phyloP scores from a whole-genome alignment of 1,139 yeast species.

The Pneumocystis sp. region DNA sequence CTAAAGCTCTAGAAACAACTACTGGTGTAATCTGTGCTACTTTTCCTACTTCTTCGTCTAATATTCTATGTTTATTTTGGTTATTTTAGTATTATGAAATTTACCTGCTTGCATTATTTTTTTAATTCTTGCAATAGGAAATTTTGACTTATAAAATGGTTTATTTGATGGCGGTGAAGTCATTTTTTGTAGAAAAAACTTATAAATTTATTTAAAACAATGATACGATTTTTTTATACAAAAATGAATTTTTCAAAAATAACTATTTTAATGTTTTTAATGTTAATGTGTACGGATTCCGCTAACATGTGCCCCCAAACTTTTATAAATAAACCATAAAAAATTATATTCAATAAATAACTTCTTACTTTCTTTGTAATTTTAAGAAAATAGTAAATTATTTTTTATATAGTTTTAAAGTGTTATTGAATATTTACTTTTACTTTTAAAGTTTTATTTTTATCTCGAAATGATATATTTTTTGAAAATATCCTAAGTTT shows the following conservation, averaged over 20 bases:
- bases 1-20: conserved; percentile 80
- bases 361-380: too few species aligned
- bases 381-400: too few species aligned
- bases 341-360: too few species aligned
- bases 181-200: background rate
- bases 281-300: too few species aligned
- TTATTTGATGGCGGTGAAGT: background rate
- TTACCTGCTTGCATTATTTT: conserved; percentile 71
- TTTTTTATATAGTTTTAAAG: background rate
- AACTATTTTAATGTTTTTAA: too few species aligned
- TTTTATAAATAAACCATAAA: too few species aligned
- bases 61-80: background rate
- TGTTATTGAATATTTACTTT: too few species aligned
- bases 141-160: conserved; percentile 9
- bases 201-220: background rate
- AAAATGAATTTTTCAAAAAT: background rate
- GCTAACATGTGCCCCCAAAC: too few species aligned
- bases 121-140: conserved; percentile 59
- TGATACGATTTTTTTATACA: background rate
- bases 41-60: conserved; percentile 91
- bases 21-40: conserved; percentile 98
- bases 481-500: background rate
- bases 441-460: background rate
- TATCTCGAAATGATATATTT: background rate
- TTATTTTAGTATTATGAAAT: background rate